Percentiles rank a stretch among this genome's conserved stretches.
Conservation (phyloP, 805 yeast species). For the Monosporozyma servazzii region DNA sequence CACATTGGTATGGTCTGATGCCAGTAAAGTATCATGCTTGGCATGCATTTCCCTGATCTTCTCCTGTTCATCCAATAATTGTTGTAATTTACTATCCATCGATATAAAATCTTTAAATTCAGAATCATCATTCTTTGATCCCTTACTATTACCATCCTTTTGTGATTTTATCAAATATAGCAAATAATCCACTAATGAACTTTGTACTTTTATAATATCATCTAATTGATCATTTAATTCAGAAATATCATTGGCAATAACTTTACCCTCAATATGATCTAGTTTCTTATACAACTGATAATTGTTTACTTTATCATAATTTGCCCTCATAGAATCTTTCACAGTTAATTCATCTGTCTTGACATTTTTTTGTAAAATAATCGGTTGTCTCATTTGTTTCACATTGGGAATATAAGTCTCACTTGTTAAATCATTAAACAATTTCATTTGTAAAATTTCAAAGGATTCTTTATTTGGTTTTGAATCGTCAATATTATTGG, state of each 20-base stretch:
- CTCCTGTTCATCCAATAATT: constrained; percentile 25
- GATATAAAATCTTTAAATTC: constrained; percentile 22
- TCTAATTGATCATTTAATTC: constrained; percentile 19
- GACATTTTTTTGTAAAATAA: constrained; percentile 35
- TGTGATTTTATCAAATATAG: constrained; percentile 4
- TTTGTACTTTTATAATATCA: constrained; percentile 18
- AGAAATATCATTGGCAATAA: constrained; percentile 28
- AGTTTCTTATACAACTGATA: constrained; percentile 23
- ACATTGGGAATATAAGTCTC: constrained; percentile 54
- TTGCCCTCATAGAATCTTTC: constrained; percentile 21
- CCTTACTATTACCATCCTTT: constrained; percentile 1
- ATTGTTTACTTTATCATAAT: constrained; percentile 17
- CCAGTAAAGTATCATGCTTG: constrained; percentile 6
- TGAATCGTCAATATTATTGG: constrained; percentile 31
- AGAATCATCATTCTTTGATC: constrained; percentile 3
- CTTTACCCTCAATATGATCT: constrained; percentile 28
- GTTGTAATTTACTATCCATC: constrained; percentile 24
- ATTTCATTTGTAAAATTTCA: constrained; percentile 52
- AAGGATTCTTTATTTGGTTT: constrained; percentile 41
- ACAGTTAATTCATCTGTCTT: constrained; percentile 29
- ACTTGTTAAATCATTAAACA: constrained; percentile 43
- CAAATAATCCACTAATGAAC: constrained; percentile 16
- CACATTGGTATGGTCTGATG: constrained; percentile 22
- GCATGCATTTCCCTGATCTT: constrained; percentile 22
- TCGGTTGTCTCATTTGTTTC: constrained; percentile 36